phyloP scores from a whole-genome alignment of 805 yeast species.

The Metschnikowia proteae region DNA sequence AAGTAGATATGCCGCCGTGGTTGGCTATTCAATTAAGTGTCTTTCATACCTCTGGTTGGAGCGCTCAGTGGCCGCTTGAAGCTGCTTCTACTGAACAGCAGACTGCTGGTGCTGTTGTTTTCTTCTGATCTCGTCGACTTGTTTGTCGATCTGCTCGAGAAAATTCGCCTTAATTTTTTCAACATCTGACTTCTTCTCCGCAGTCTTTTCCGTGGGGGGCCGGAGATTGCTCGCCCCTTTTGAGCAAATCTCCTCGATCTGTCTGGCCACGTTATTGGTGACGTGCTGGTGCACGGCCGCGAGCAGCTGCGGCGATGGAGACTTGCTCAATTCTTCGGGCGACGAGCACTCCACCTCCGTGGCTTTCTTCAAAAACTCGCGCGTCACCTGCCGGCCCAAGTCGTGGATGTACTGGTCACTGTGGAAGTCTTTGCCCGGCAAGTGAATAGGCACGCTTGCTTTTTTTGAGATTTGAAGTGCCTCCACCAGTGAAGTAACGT shows the following conservation, averaged over 20 bases:
- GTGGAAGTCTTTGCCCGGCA: not conserved
- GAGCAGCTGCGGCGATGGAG: conserved; percentile 10
- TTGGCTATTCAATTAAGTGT: too few relatives aligned
- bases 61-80: too few relatives aligned
- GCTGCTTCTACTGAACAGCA: not conserved
- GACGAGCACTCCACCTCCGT: conserved; percentile 26
- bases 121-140: conserved; percentile 20
- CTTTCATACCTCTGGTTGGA: too few relatives aligned
- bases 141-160: conserved; percentile 26
- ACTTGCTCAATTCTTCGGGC: conserved; percentile 11
- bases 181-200: conserved; percentile 9
- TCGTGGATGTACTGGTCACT: conserved; percentile 24
- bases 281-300: conserved; percentile 29
- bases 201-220: conserved; percentile 6
- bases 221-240: conserved; percentile 5
- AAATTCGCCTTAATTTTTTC: conserved; percentile 24
- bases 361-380: conserved; percentile 31
- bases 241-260: conserved; percentile 21
- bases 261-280: conserved; percentile 29
- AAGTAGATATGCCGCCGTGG: too few relatives aligned
- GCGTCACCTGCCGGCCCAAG: conserved; percentile 32
- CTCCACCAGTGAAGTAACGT: not conserved
- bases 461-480: not conserved
- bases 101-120: conserved; percentile 9
- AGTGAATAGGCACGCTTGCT: not conserved